phyloP scores from a whole-genome alignment of 495 filamentous ascomycete genomes.

The Pseudoneurospora amorphoporcata region DNA sequence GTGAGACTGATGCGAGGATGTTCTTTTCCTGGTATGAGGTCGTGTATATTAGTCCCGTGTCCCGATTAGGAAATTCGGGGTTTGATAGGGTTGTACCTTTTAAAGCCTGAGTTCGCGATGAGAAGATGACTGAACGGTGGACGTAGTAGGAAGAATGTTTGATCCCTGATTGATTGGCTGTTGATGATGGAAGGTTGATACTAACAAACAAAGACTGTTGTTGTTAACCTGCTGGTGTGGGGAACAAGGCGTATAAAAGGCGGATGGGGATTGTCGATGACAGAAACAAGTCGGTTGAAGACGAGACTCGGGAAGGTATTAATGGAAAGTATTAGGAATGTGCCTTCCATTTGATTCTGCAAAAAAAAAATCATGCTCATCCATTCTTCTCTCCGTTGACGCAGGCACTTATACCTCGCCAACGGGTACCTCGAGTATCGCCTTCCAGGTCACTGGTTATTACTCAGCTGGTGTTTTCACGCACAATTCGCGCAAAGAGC shows the following conservation, averaged over 20 bases:
- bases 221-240: not conserved
- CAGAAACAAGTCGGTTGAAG: not conserved
- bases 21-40: not conserved
- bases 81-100: not conserved
- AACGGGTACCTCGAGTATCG: not conserved
- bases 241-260: not conserved
- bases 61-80: not conserved
- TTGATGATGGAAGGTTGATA: not conserved
- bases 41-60: not conserved
- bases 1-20: not conserved
- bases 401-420: not conserved
- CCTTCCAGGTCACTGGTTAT: not conserved
- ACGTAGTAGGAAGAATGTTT: too few species aligned
- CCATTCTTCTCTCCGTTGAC: not conserved
- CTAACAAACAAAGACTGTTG: not conserved
- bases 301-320: not conserved
- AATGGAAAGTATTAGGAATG: not conserved
- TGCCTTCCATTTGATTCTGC: not conserved
- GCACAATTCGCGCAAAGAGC: slow-evolving; percentile 21
- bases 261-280: not conserved
- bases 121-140: not conserved
- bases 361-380: not conserved
- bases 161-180: not conserved
- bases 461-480: slow-evolving; percentile 14
- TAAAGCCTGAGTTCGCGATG: not conserved